phyloP scores from a whole-genome alignment of 2,329 filamentous ascomycete species.

The Aureobasidium sp. region DNA sequence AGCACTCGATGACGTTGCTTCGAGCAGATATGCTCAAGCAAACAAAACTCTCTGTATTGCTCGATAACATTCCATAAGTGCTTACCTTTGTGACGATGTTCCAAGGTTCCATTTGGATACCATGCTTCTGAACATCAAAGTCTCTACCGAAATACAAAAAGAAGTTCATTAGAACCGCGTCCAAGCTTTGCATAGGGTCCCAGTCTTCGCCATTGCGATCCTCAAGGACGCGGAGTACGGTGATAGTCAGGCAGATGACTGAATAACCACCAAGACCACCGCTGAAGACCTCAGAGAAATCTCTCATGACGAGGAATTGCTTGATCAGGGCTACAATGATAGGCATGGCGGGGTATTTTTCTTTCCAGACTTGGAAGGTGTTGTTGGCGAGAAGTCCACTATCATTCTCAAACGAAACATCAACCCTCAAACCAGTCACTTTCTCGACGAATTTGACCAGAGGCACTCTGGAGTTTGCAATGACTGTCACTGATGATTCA shows the following conservation, averaged over 20 bases:
- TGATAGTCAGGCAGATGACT: slow-evolving; percentile 86
- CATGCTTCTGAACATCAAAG: slow-evolving; percentile 61
- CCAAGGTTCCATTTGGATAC: slow-evolving; percentile 68
- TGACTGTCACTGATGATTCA: slow-evolving; percentile 53
- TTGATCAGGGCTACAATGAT: slow-evolving; percentile 82
- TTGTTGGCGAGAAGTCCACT: slow-evolving; percentile 71
- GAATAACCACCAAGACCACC: slow-evolving; percentile 92
- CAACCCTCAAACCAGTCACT: slow-evolving; percentile 70
- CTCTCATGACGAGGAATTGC: slow-evolving; percentile 82
- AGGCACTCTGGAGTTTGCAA: slow-evolving; percentile 72
- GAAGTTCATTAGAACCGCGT: slow-evolving; percentile 65
- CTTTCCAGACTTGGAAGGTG: slow-evolving; percentile 74
- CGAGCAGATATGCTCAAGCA: not conserved
- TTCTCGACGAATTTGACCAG: slow-evolving; percentile 84
- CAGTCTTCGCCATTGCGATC: slow-evolving; percentile 34
- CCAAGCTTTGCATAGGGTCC: slow-evolving; percentile 11
- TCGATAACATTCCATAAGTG: slow-evolving; percentile 9
- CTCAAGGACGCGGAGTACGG: slow-evolving; percentile 74
- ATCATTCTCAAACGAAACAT: slow-evolving; percentile 89
- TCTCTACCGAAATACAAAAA: slow-evolving; percentile 79
- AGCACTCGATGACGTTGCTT: not conserved
- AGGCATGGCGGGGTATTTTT: slow-evolving; percentile 73
- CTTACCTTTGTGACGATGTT: slow-evolving; percentile 68
- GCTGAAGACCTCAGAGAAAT: slow-evolving; percentile 80
- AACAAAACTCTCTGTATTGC: not conserved